Evolutionary conservation across 176 grass and related monocot species (phyloP).

Genomic region (Eragrostis curvula): DNA sequence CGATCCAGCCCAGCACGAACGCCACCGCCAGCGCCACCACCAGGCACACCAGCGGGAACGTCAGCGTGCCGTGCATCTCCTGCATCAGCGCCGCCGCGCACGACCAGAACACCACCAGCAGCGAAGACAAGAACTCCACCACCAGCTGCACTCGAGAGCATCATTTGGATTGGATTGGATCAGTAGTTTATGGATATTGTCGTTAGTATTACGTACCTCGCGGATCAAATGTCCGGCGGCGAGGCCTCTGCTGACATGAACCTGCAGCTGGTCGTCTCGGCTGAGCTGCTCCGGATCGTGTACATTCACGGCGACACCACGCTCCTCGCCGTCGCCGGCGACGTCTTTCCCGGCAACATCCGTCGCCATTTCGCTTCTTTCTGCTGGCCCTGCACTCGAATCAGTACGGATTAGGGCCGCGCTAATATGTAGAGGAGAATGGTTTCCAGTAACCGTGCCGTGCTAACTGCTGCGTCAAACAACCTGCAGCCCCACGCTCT

Average conservation of each 20-base stretch:
- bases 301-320: background rate
- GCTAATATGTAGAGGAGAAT: background rate
- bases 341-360: conserved; percentile 11
- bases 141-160: background rate
- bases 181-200: too few species aligned
- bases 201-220: conserved; percentile 21
- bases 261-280: background rate
- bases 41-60: conserved; percentile 51
- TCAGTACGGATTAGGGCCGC: too few species aligned
- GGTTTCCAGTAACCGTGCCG: background rate
- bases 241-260: conserved; percentile 21
- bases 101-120: conserved; percentile 56
- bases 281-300: conserved; percentile 1
- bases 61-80: conserved; percentile 54
- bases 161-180: too few species aligned
- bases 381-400: background rate
- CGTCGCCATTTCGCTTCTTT: background rate
- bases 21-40: conserved; percentile 47
- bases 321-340: background rate
- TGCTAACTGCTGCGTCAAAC: background rate
- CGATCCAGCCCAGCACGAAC: conserved; percentile 56
- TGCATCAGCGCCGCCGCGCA: conserved; percentile 51
- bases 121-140: conserved; percentile 43
- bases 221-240: conserved; percentile 25
- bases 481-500: conserved; percentile 19